Percentiles rank a stretch among this genome's conserved stretches.
Evolutionary conservation across 1,284 basidiomycete species (phyloP).

Genomic region (Apiotrichum montevideense): DNA sequence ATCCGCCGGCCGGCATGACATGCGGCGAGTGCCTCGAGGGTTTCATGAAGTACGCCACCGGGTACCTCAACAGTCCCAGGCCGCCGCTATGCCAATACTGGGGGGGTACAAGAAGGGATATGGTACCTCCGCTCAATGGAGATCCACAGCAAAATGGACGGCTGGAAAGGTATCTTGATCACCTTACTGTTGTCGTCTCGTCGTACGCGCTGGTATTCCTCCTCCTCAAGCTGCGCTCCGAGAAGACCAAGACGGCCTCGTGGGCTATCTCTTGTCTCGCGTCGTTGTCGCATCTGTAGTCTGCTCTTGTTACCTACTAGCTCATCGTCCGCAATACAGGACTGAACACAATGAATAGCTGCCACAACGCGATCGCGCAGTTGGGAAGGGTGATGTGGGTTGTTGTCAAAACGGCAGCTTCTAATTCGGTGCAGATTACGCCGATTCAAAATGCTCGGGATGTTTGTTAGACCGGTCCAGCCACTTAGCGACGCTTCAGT

Average conservation of each 20-base stretch:
- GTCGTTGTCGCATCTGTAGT: too few species aligned
- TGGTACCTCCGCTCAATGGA: slow-evolving; percentile 35
- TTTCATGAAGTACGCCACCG: slow-evolving; percentile 23
- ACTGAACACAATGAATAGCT: too few species aligned
- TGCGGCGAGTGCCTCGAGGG: slow-evolving; percentile 34
- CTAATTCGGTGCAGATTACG: too few species aligned
- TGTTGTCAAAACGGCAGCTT: too few species aligned
- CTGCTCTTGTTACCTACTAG: too few species aligned
- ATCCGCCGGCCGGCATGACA: slow-evolving; percentile 39
- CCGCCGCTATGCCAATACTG: slow-evolving; percentile 39
- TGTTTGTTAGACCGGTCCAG: too few species aligned
- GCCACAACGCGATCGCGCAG: too few species aligned
- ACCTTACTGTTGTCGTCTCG: slow-evolving; percentile 26
- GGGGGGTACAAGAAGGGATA: slow-evolving; percentile 29
- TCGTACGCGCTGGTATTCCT: slow-evolving; percentile 34
- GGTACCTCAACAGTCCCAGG: slow-evolving; percentile 32
- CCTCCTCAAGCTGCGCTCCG: slow-evolving; percentile 33
- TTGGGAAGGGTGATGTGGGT: too few species aligned
- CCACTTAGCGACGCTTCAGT: too few species aligned
- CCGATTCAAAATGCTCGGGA: too few species aligned
- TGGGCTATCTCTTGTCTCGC: too few species aligned
- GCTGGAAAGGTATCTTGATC: slow-evolving; percentile 37
- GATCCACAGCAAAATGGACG: slow-evolving; percentile 24
- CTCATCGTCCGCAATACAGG: too few species aligned
- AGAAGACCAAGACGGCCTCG: slow-evolving; percentile 27